Conservation (phyloP, 768 basidiomycete genomes). For the Leccinum subtestaceum region DNA sequence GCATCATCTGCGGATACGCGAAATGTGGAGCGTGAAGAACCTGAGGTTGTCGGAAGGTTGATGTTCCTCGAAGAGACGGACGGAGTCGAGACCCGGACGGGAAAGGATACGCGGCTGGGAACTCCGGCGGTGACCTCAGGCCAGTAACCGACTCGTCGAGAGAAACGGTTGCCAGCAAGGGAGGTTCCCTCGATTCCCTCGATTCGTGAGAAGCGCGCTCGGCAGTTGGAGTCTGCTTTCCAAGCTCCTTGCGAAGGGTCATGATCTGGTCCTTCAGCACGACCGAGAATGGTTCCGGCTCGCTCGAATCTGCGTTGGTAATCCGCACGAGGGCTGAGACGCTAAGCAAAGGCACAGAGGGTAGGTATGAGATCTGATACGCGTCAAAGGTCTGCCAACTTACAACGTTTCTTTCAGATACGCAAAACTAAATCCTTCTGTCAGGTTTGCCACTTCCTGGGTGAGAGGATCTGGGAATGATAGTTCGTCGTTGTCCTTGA, state of each 20-base stretch:
- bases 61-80: neutral
- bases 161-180: neutral
- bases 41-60: neutral
- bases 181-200: neutral
- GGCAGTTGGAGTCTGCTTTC: slow-evolving; percentile 34
- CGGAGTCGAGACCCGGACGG: neutral
- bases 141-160: neutral
- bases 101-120: neutral
- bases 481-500: slow-evolving; percentile 58
- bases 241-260: slow-evolving; percentile 62
- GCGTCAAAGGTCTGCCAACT: slow-evolving; percentile 26
- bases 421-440: slow-evolving; percentile 76
- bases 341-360: slow-evolving; percentile 34
- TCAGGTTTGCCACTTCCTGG: slow-evolving; percentile 54
- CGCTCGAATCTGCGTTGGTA: slow-evolving; percentile 47
- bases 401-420: slow-evolving; percentile 91
- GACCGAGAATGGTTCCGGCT: slow-evolving; percentile 48
- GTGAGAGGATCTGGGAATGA: slow-evolving; percentile 66
- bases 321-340: slow-evolving; percentile 72
- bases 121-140: neutral
- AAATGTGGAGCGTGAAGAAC: slow-evolving; percentile 22
- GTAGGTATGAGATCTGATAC: neutral
- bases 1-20: slow-evolving; percentile 29
- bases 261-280: slow-evolving; percentile 59
- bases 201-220: slow-evolving; percentile 2